Base-by-base conservation (phyloP, 257 asterid genomes). In the Ilex aquifolium region DNA sequence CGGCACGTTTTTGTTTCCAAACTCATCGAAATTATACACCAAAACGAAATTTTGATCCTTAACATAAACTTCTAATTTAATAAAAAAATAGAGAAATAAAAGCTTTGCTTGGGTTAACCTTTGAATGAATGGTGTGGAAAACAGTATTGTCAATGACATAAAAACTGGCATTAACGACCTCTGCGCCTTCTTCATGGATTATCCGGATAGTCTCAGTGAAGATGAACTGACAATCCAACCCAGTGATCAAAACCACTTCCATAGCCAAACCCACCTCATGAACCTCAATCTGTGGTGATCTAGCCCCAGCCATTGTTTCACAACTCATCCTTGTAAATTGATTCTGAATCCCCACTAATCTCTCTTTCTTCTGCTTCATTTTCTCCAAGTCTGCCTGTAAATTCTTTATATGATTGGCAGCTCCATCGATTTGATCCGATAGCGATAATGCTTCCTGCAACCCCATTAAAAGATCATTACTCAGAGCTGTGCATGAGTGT, bases 391-490 rank as follows among this genome's bases (percentile, higher is more conserved):
- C 75, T 10, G 57, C 54, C 57, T 84, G 76, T 58, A 81, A 66
- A 60, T 67, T 73, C 73, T 79, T 87, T 31, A 89, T 87, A 74
- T 90, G 77, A 48, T 70, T 79, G 0, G 81, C 72, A 4, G 97
- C 97, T 61, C 70, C 83, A 10, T 79, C 87, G 0, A 90, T 65
- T 68, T 82, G 95, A 66, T 85, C 95, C 5, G 86, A 79, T 42
- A 83, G 53, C 44, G 95, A 68, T 12, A 32, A 56, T n/a, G 40
- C 61, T 62, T 80, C 85, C 97, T 90, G 69, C 30, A 52, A 60
- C 14, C 7, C 44, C 31, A 44, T 0, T 40, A 14, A 61, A 12
- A 5, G 13, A 32, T 14, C 36, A 40, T 16, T 6, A 62, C 27
- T 21, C 27, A 13, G 27, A 36, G 42, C 42, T 7, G 42, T 36